Percentiles rank a stretch among this genome's conserved stretches.
Evolutionary conservation across 2,329 filamentous ascomycete species (phyloP).

Genomic region (Paradendryphiella salina): DNA sequence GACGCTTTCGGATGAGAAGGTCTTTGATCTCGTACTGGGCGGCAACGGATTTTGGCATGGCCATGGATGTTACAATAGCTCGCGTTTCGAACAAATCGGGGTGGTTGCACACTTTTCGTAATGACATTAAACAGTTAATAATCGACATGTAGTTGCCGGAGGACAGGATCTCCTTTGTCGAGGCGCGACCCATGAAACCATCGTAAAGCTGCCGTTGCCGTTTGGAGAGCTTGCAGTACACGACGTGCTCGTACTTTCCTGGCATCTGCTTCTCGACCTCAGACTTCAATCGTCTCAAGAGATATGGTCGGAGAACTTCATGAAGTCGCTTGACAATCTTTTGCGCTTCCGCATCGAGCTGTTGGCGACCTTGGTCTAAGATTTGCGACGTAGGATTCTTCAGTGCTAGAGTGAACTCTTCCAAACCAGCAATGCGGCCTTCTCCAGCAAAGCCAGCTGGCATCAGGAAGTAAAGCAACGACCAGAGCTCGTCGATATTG

Average conservation of each 20-base stretch:
- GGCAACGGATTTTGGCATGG: constrained; percentile 78
- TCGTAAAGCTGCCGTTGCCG: constrained; percentile 95
- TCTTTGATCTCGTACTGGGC: constrained; percentile 76
- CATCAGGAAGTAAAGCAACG: constrained; percentile 93
- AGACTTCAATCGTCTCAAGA: constrained; percentile 86
- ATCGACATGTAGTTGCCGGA: constrained; percentile 97
- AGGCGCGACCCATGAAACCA: constrained; percentile 87
- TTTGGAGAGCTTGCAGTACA: constrained; percentile 93
- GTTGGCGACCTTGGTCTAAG: constrained; percentile 87
- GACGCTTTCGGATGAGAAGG: constrained; percentile 65
- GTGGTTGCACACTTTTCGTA: constrained; percentile 97
- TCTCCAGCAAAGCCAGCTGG: constrained; percentile 81
- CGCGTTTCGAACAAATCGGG: constrained; percentile 95
- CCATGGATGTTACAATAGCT: constrained; percentile 95
- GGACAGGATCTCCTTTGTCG: constrained; percentile 84
- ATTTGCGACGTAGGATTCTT: constrained; percentile 95
- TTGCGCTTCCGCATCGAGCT: constrained; percentile 91
- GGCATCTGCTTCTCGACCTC: constrained; percentile 99
- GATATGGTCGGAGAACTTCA: constrained; percentile 87
- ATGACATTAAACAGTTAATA: constrained; percentile 96
- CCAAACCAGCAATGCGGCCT: constrained; percentile 89
- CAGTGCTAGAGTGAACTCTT: constrained; percentile 96
- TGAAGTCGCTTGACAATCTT: constrained; percentile 92
- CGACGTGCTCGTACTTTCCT: constrained; percentile 94
- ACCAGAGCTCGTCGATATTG: constrained; percentile 96